Base-by-base conservation (phyloP, 495 filamentous ascomycete genomes). In the Talaromyces ruber region DNA sequence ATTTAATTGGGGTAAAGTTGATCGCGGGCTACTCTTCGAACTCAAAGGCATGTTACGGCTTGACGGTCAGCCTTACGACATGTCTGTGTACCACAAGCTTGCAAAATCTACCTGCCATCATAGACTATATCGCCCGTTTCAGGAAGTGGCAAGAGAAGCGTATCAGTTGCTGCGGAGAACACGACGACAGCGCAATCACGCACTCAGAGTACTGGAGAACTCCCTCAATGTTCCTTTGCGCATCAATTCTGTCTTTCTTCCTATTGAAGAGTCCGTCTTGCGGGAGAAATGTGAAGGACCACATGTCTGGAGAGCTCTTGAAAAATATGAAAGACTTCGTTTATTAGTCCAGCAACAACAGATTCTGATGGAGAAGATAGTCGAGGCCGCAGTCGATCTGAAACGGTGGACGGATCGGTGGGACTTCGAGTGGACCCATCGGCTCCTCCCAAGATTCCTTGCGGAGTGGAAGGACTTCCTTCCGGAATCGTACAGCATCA, bases 221-320 rank as follows among this genome's bases (percentile, higher is more conserved):
- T 70, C 67, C 55, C 55, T 78, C 1, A 52, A 47, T 39, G 30
- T 60, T 14, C 28, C 26, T n/a, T 28, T 5, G 7, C 11, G 14
- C 52, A 7, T 47, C 14, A 8, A 43, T 34, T 62, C 53, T 8
- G 8, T 21, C 28, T 12, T 6, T 8, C 26, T 8, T 61, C 47
- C 4, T 24, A 21, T 14, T n/a, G 86, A 30, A 83, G 85, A 14
- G 86, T 86, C n/a, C 88, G 87, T 24, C 85, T 91, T 3, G 87
- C 88, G 22, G 81, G 85, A 69, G 91, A 55, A 29, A 16, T 71
- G 12, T 65, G 57, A 66, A 6, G 71, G 64, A 9, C 67, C 68
- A 9, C 59, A 61, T 2, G 71, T 78, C 34, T 66, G 69, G 47
- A 66, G 77, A 8, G 76, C 76, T 14, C 66, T 81, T 12, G 63